Percentiles rank a stretch among this genome's conserved stretches.
These are phyloP conservation scores for Scheffersomyces coipomensis DNA, from an alignment of 805 yeast species.

Conservation along the genomic window DNA sequence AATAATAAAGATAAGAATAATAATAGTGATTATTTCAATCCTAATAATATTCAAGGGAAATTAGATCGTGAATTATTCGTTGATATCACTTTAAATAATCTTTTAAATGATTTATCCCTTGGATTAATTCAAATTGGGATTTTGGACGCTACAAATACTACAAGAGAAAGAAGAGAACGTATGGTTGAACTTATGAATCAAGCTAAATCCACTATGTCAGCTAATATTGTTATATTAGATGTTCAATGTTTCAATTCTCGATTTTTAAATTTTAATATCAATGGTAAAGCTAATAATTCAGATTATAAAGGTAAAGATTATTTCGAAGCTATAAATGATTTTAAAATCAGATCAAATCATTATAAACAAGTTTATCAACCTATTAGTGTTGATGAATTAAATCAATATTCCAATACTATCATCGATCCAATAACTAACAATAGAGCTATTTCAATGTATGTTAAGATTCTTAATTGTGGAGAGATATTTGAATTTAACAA, in stretches of 20 bases:
- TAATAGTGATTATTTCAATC: slow-evolving; percentile 38
- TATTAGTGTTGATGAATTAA: slow-evolving; percentile 22
- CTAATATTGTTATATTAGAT: slow-evolving; percentile 54
- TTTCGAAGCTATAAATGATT: slow-evolving; percentile 55
- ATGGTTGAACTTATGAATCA: slow-evolving; percentile 25
- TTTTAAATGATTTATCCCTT: slow-evolving; percentile 27
- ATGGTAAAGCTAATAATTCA: slow-evolving; percentile 58
- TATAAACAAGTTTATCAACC: slow-evolving; percentile 43
- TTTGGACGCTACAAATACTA: slow-evolving; percentile 44
- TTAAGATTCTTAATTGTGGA: slow-evolving; percentile 27
- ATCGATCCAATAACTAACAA: too few species aligned
- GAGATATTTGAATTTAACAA: slow-evolving; percentile 14
- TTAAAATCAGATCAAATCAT: slow-evolving; percentile 52
- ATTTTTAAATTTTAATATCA: slow-evolving; percentile 58
- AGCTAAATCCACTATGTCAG: slow-evolving; percentile 13
- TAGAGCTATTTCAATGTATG: slow-evolving; percentile 21
- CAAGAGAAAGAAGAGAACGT: slow-evolving; percentile 28
- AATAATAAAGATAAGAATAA: slow-evolving; percentile 19
- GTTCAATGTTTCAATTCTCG: slow-evolving; percentile 54
- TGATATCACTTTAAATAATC: slow-evolving; percentile 26
- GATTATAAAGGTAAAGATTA: slow-evolving; percentile 58
- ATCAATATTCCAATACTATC: slow-evolving; percentile 10
- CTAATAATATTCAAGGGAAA: slow-evolving; percentile 26
- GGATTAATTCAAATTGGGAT: slow-evolving; percentile 33
- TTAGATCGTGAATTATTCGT: slow-evolving; percentile 37